Conservation (phyloP, 371 early-diverging fungal species). For the Circinella minor region DNA sequence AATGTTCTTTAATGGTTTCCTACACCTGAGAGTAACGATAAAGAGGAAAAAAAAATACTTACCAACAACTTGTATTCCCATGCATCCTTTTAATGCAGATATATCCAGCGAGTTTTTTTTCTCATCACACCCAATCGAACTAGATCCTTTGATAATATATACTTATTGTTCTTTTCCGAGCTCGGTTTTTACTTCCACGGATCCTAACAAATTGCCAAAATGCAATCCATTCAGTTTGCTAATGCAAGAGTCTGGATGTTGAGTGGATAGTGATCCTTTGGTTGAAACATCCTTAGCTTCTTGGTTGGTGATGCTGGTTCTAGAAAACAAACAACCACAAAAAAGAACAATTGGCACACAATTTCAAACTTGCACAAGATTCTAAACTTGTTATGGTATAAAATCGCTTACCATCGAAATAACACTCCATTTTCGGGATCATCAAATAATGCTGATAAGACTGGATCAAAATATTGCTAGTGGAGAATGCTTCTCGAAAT, state of each 20-base stretch:
- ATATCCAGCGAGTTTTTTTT: neutral
- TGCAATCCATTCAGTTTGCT: neutral
- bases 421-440: conserved; percentile 3
- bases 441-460: conserved; percentile 14
- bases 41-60: conserved; percentile 1
- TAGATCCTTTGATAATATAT: neutral
- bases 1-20: neutral
- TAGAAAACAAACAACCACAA: too few species aligned
- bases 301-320: conserved; percentile 1
- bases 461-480: too few species aligned
- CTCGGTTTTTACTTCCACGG: neutral
- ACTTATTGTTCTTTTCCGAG: neutral
- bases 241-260: neutral
- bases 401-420: conserved; percentile 13
- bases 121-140: neutral
- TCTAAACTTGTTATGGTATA: neutral
- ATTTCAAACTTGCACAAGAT: neutral
- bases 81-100: neutral
- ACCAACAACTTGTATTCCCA: conserved; percentile 6
- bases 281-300: neutral
- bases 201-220: neutral
- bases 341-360: too few species aligned
- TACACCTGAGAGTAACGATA: too few species aligned
- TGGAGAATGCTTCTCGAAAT: too few species aligned
- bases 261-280: neutral